phyloP scores from a whole-genome alignment of 2,329 filamentous ascomycete species.

The Tolypocladium inflatum region DNA sequence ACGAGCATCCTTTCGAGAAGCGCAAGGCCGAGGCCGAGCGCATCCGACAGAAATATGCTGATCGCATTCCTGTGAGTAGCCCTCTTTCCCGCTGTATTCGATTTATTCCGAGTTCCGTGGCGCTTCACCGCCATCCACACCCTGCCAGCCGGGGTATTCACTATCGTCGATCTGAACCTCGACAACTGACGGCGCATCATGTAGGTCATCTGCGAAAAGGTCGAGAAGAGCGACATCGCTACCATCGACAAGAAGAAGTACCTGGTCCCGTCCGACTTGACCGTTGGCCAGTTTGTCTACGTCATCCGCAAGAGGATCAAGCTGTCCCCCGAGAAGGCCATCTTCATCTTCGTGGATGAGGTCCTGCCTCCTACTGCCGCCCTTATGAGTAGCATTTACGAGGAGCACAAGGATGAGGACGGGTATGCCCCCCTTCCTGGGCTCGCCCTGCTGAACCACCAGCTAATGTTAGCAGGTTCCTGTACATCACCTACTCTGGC shows the following conservation, averaged over 20 bases:
- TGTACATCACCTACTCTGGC: conserved; percentile 99
- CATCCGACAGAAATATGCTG: conserved; percentile 97
- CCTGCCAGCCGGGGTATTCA: not conserved
- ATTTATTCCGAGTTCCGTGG: no score
- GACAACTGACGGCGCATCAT: not conserved
- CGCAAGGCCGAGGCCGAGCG: conserved; percentile 99
- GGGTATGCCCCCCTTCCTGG: conserved; percentile 33
- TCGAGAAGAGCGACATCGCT: conserved; percentile 97
- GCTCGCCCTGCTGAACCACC: not conserved
- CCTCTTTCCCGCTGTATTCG: not conserved
- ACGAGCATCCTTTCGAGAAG: conserved; percentile 99
- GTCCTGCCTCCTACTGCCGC: conserved; percentile 93
- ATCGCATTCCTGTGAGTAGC: conserved; percentile 86
- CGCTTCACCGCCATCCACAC: not conserved
- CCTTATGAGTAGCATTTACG: conserved; percentile 98
- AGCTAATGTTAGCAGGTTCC: conserved; percentile 49
- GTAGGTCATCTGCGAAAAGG: conserved; percentile 98
- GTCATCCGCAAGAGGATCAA: conserved; percentile 99
- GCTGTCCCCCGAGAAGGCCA: conserved; percentile 98
- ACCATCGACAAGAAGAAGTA: conserved; percentile 99
- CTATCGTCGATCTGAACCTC: not conserved
- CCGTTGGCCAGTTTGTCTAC: conserved; percentile 98
- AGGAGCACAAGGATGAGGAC: conserved; percentile 89
- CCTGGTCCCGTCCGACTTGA: conserved; percentile 91
- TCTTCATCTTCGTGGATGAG: conserved; percentile 99